Evolutionary conservation across 495 filamentous ascomycete species (phyloP), one percentile per base, ranked within the genome.

Genomic region (Penicillium flavigenum): DNA sequence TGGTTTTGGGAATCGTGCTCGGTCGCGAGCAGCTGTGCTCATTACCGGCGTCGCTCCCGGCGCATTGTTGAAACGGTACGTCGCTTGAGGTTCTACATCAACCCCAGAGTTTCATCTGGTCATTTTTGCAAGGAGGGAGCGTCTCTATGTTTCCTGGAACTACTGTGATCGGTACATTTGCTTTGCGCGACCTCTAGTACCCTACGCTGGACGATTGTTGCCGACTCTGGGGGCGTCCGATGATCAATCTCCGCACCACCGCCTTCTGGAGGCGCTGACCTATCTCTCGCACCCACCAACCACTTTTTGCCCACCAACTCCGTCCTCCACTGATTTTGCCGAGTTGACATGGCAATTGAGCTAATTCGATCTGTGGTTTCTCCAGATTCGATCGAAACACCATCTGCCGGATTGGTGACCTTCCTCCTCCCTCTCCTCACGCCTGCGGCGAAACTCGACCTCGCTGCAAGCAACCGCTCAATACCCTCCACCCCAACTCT

Each of bases 181-280:
- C 58, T 55, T 50, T 62, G 66, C 68, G 70, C 70, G 64, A 61
- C 57, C 50, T 49, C 51, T 49, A 53, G 58, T 50, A 26, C 58
- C 52, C 62, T 62, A 57, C 38, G 46, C 50, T 47, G 49, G 58
- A 56, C 60, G 61, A 66, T 51, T 57, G 62, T 34, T 65, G 52
- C 52, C 68, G 63, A 62, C 62, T 66, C 61, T 75, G 70, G 71
- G 71, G 71, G 59, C 56, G 59, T 61, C 64, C 63, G 66, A 72
- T 72, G 71, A 75, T 71, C 68, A 77, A 72, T 76, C 74, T 77
- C 75, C 75, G 75, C 75, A 77, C 53, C 53, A 55, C 75, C 75
- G 75, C 75, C 75, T 77, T 73, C 70, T 70, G 63, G 59, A 67
- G 65, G 63, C 64, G 54, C 59, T 62, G 54, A 59, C 59, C 63